phyloP scores from a whole-genome alignment of 805 yeast species.

The Saturnispora ahearnii region DNA sequence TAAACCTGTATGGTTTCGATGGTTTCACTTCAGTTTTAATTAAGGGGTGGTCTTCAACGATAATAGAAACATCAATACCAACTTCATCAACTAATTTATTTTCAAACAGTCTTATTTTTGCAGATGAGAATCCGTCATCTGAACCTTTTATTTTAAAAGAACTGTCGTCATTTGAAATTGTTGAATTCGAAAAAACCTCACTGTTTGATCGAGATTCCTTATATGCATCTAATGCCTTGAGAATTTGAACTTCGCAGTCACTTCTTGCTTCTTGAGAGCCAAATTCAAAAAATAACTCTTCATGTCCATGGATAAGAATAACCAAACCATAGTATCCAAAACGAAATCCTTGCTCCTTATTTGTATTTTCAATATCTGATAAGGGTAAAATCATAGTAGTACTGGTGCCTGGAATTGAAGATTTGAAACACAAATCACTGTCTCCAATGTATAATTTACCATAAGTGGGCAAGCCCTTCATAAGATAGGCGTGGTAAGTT shows the following conservation, averaged over 20 bases:
- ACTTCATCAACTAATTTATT: constrained; percentile 50
- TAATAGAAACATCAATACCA: constrained; percentile 60
- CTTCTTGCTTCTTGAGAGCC: constrained; percentile 54
- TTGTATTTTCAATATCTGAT: constrained; percentile 59
- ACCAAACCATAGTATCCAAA: constrained; percentile 67
- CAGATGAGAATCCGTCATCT: constrained; percentile 37
- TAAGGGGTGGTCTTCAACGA: constrained; percentile 55
- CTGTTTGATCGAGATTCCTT: constrained; percentile 16
- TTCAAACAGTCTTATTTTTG: constrained; percentile 58
- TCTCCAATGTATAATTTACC: constrained; percentile 75
- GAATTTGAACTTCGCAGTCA: constrained; percentile 54
- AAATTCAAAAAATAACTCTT: constrained; percentile 71
- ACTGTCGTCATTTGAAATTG: constrained; percentile 7
- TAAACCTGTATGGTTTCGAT: constrained; percentile 45
- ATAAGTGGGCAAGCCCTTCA: constrained; percentile 65
- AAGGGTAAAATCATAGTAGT: constrained; percentile 81
- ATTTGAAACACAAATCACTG: constrained; percentile 65
- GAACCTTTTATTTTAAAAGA: constrained; percentile 12
- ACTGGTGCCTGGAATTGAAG: constrained; percentile 66
- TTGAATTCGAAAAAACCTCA: not conserved
- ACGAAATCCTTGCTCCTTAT: constrained; percentile 57
- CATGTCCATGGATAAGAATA: constrained; percentile 62
- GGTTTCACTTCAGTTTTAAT: constrained; percentile 39
- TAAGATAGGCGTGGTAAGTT: constrained; percentile 61
- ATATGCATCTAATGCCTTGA: constrained; percentile 40